These are phyloP conservation scores for Rhododendron ferrugineum DNA, from an alignment of 148 eudicot genomes.

Conservation along the genomic window DNA sequence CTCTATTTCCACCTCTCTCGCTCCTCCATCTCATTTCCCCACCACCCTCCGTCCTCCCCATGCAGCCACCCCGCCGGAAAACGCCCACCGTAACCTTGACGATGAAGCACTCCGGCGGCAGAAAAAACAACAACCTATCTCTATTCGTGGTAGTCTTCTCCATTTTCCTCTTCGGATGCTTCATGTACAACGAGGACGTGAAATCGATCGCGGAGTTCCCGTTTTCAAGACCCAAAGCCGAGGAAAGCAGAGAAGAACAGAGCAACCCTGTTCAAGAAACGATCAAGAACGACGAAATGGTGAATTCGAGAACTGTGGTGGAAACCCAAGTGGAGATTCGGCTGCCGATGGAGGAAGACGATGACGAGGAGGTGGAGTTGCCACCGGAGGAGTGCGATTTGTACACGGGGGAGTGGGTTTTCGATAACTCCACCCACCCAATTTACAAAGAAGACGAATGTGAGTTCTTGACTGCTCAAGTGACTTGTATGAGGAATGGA, in stretches of 20 bases:
- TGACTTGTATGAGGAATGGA: constrained; percentile 87
- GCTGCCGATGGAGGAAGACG: constrained; percentile 33
- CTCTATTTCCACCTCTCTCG: constrained; percentile 17
- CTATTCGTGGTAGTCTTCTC: constrained; percentile 59
- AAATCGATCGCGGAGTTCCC: constrained; percentile 87
- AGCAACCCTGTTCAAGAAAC: constrained; percentile 29
- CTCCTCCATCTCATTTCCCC: background rate
- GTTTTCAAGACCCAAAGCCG: constrained; percentile 44
- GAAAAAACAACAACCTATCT: constrained; percentile 49
- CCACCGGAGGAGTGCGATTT: constrained; percentile 80
- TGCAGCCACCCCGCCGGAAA: constrained; percentile 45
- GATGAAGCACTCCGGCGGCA: constrained; percentile 34
- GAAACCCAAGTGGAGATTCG: constrained; percentile 21
- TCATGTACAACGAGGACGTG: constrained; percentile 86
- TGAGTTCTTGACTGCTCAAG: constrained; percentile 72
- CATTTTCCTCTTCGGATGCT: constrained; percentile 61
- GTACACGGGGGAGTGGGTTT: constrained; percentile 78
- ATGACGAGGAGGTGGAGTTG: constrained; percentile 47
- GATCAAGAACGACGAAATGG: background rate
- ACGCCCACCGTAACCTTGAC: constrained; percentile 25
- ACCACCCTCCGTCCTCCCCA: constrained; percentile 11
- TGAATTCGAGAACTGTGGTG: constrained; percentile 25
- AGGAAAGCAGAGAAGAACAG: constrained; percentile 30
- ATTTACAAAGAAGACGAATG: constrained; percentile 73
- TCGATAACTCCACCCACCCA: constrained; percentile 66